Conservation (phyloP, 2,329 filamentous ascomycete genomes). For the Sordariomycetes sp. region DNA sequence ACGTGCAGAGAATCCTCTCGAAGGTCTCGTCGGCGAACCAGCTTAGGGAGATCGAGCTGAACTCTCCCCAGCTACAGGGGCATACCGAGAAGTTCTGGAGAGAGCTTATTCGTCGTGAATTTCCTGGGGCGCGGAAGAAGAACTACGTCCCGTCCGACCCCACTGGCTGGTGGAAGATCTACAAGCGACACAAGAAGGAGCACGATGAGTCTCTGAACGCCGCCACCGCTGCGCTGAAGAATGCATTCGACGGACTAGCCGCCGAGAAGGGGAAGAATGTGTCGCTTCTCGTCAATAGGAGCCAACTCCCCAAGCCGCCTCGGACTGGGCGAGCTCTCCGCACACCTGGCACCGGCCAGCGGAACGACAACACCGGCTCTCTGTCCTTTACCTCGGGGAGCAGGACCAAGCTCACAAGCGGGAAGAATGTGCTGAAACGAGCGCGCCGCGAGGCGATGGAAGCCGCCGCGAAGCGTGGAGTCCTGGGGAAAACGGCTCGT, state of each 20-base stretch:
- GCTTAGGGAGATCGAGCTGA: slow-evolving; percentile 59
- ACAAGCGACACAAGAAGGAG: slow-evolving; percentile 51
- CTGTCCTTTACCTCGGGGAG: slow-evolving; percentile 4
- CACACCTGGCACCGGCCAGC: background rate
- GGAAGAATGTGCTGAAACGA: slow-evolving; percentile 2
- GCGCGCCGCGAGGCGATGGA: slow-evolving; percentile 3
- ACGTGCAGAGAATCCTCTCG: slow-evolving; percentile 54
- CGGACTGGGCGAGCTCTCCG: background rate
- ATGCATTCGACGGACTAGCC: background rate
- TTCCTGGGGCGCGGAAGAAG: slow-evolving; percentile 51
- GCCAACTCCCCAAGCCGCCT: background rate
- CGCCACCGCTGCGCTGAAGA: slow-evolving; percentile 1
- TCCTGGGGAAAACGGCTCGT: background rate
- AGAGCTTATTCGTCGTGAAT: slow-evolving; percentile 64
- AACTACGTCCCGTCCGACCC: slow-evolving; percentile 53
- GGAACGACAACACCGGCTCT: background rate
- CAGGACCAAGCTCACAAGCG: slow-evolving; percentile 1
- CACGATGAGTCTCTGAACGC: slow-evolving; percentile 35
- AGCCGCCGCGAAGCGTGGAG: background rate
- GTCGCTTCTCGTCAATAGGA: slow-evolving; percentile 11
- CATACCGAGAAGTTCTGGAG: slow-evolving; percentile 65
- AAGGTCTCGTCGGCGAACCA: slow-evolving; percentile 62
- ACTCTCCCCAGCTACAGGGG: slow-evolving; percentile 63
- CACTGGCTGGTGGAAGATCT: slow-evolving; percentile 65
- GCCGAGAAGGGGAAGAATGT: slow-evolving; percentile 18